Base-by-base conservation (phyloP, 2,329 filamentous ascomycete species). In the Exophiala sideris region DNA sequence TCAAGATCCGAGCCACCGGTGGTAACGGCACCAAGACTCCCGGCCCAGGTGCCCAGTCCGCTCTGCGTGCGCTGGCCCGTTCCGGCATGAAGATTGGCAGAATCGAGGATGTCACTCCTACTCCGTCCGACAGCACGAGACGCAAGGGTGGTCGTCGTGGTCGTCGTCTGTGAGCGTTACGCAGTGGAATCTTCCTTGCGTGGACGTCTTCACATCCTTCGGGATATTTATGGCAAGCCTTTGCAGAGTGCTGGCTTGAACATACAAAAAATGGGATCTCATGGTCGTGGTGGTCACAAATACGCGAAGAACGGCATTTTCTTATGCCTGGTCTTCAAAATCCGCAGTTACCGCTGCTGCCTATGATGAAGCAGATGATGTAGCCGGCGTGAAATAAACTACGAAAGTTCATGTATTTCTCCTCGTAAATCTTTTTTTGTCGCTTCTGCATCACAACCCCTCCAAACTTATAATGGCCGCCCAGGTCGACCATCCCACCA, bases 11-110 rank as follows among this genome's bases (percentile, higher is more conserved):
- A 76, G 95, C 94, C 76, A 99, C 94, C 73, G 94, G 94, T 84
- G 91, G 91, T 91, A 99, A 97, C 85, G 91, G 92, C 74, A 99
- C 94, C 84, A 99, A 99, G 90, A 99, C 95, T 76, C 94, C 94
- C 72, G 94, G 94, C 73, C 94, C 94, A 72, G 95, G 94, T 84
- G 94, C 94, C 69, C 95, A 99, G 83, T 97, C 94, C 65, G 94
- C 94, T 72, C 92, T 99, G 79, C 94, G 94, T 76, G 95, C 94
- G 71, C 88, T 99, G 68, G 94, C 94, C 76, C 95, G 94, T 85
- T 91, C 94, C 70, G 94, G 94, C 76, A 99, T 99, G 95, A 95
- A 92, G 84, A 99, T 99, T 71, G 94, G 94, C 76, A 89, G 94
- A 75, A 99, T 99, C 72, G 94, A 99, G 88, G 94, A 99, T 77